phyloP scores from a whole-genome alignment of 345 rosid genomes.

The Eucalyptus victrix region DNA sequence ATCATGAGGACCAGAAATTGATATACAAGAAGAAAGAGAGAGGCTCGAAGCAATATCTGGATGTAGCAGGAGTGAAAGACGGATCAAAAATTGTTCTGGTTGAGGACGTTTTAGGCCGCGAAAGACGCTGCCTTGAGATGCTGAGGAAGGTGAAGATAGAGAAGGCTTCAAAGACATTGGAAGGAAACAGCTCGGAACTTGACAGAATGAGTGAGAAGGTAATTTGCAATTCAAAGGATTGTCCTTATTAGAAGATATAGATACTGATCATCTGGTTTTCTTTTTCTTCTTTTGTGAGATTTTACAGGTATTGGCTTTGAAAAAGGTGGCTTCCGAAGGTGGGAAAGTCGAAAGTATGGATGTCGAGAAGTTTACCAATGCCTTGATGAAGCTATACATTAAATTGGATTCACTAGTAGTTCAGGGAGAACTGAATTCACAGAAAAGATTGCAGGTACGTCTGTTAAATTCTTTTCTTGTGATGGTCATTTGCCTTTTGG shows the following conservation, averaged over 20 bases:
- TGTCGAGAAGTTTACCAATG: slow-evolving; percentile 22
- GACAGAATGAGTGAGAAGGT: slow-evolving; percentile 30
- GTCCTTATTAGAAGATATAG: background rate
- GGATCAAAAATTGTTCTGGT: slow-evolving; percentile 38
- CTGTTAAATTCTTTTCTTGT: background rate
- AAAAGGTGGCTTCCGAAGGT: slow-evolving; percentile 13
- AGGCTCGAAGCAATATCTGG: slow-evolving; percentile 38
- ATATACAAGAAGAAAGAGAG: slow-evolving; percentile 48
- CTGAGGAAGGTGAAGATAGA: slow-evolving; percentile 25
- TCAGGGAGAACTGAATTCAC: slow-evolving; percentile 38
- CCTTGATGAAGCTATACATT: slow-evolving; percentile 32
- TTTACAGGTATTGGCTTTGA: slow-evolving; percentile 23
- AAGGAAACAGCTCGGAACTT: slow-evolving; percentile 27
- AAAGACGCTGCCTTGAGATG: slow-evolving; percentile 37
- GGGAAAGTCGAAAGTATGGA: slow-evolving; percentile 19
- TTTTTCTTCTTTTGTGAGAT: background rate
- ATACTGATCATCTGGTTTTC: background rate
- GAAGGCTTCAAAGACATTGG: slow-evolving; percentile 32
- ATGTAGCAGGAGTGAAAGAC: slow-evolving; percentile 33
- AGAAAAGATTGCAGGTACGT: slow-evolving; percentile 38
- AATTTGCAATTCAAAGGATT: background rate
- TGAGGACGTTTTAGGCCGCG: slow-evolving; percentile 34
- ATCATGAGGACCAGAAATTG: slow-evolving; percentile 44
- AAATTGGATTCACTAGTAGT: slow-evolving; percentile 32
- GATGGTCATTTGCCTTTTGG: background rate